These are phyloP conservation scores for Mortierella sp. DNA, from an alignment of 371 early-diverging fungal species.

Conservation along the genomic window DNA sequence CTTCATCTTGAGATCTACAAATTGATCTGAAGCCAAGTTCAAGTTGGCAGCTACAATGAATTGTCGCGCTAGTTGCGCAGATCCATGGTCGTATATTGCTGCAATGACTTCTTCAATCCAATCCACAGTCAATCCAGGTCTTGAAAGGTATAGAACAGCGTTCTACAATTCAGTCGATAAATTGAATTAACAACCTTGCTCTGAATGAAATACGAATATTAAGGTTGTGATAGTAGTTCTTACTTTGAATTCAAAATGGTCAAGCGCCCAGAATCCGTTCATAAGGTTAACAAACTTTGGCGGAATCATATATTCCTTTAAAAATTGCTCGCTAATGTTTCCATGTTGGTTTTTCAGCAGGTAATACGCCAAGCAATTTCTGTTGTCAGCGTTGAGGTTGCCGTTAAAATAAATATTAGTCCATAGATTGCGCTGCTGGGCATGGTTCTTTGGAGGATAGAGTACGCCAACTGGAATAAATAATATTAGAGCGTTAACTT, in stretches of 20 bases:
- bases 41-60: constrained; percentile 42
- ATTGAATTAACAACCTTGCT: neutral
- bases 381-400: constrained; percentile 38
- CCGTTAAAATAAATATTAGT: constrained; percentile 49
- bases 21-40: constrained; percentile 31
- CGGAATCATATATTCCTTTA: constrained; percentile 44
- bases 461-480: constrained; percentile 18
- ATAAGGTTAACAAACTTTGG: constrained; percentile 53
- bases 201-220: neutral
- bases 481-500: no score
- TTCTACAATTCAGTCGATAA: constrained; percentile 12
- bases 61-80: constrained; percentile 39
- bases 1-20: constrained; percentile 42
- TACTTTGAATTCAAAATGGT: constrained; percentile 57
- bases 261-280: constrained; percentile 56
- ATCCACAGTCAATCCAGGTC: constrained; percentile 53
- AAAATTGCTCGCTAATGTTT: constrained; percentile 35
- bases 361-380: constrained; percentile 54
- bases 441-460: constrained; percentile 44
- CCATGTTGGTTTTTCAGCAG: constrained; percentile 45
- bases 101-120: constrained; percentile 56
- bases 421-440: constrained; percentile 46
- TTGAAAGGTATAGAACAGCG: constrained; percentile 48
- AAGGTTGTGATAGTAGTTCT: neutral
- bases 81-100: constrained; percentile 35